phyloP scores from a whole-genome alignment of 139 green algal species.

The Tetraselmis striata region DNA sequence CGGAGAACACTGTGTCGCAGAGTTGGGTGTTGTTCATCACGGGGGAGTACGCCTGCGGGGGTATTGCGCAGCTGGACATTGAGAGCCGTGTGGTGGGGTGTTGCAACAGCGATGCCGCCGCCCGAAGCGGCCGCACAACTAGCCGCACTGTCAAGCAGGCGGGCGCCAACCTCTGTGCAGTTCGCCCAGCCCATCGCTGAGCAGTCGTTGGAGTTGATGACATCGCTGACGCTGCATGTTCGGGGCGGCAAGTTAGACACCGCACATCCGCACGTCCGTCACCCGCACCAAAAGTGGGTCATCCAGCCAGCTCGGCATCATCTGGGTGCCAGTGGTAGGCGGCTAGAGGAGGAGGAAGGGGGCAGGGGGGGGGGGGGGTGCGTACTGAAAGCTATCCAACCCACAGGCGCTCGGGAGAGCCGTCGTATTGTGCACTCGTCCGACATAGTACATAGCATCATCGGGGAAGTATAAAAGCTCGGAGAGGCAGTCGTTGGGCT shows the following conservation, averaged over 20 bases:
- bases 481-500: not conserved
- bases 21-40: not conserved
- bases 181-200: not conserved
- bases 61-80: not conserved
- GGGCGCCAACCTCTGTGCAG: not conserved
- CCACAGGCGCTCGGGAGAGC: not conserved
- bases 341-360: not conserved
- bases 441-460: not conserved
- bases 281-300: no score
- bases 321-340: no score
- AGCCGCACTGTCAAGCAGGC: not conserved
- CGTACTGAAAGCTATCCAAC: not conserved
- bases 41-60: not conserved
- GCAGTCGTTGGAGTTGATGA: not conserved
- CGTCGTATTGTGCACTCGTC: not conserved
- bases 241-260: no score
- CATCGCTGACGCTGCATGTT: not conserved
- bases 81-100: not conserved
- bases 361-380: not conserved
- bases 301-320: no score
- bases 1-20: not conserved
- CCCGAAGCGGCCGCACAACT: not conserved
- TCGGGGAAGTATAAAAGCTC: not conserved
- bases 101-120: not conserved
- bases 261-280: no score